phyloP scores from a whole-genome alignment of 2,329 filamentous ascomycete genomes.

The Apiospora sp. region DNA sequence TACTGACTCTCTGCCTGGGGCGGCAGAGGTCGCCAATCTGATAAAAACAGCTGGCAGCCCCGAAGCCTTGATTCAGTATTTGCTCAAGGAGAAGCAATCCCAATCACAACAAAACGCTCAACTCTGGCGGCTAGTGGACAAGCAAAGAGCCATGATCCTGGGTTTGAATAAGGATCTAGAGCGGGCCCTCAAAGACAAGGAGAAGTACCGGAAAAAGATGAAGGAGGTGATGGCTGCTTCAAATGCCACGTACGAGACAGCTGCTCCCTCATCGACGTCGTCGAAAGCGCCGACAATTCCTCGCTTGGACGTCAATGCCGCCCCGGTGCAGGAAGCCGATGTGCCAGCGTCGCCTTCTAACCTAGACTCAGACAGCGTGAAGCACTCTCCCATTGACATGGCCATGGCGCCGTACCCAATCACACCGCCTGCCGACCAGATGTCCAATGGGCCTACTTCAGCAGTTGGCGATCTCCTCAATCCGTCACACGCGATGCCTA shows the following conservation, averaged over 20 bases:
- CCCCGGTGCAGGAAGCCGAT: slow-evolving; percentile 43
- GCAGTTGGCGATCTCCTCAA: slow-evolving; percentile 61
- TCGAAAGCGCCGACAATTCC: slow-evolving; percentile 31
- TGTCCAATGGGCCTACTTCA: slow-evolving; percentile 47
- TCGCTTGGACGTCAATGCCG: slow-evolving; percentile 37
- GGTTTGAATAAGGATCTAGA: slow-evolving; percentile 96
- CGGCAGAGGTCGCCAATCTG: slow-evolving; percentile 79
- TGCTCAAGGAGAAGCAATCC: slow-evolving; percentile 91
- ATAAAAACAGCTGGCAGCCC: slow-evolving; percentile 87
- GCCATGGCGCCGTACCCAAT: slow-evolving; percentile 70
- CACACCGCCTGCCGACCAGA: slow-evolving; percentile 66
- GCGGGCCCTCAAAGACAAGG: slow-evolving; percentile 89
- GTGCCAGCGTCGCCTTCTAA: slow-evolving; percentile 56
- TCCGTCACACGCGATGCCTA: slow-evolving; percentile 67
- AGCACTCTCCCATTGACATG: slow-evolving; percentile 66
- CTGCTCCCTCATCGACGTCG: neutral
- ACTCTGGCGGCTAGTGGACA: slow-evolving; percentile 94
- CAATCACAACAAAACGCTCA: slow-evolving; percentile 90
- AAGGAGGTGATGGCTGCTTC: slow-evolving; percentile 69
- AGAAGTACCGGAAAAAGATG: slow-evolving; percentile 88
- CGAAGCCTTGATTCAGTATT: slow-evolving; percentile 86
- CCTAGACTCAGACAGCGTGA: slow-evolving; percentile 58
- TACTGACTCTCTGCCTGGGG: slow-evolving; percentile 64
- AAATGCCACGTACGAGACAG: slow-evolving; percentile 6
- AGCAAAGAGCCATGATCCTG: slow-evolving; percentile 92